Base-by-base conservation (phyloP, 2,329 filamentous ascomycete species). In the Calonectria pauciramosa region DNA sequence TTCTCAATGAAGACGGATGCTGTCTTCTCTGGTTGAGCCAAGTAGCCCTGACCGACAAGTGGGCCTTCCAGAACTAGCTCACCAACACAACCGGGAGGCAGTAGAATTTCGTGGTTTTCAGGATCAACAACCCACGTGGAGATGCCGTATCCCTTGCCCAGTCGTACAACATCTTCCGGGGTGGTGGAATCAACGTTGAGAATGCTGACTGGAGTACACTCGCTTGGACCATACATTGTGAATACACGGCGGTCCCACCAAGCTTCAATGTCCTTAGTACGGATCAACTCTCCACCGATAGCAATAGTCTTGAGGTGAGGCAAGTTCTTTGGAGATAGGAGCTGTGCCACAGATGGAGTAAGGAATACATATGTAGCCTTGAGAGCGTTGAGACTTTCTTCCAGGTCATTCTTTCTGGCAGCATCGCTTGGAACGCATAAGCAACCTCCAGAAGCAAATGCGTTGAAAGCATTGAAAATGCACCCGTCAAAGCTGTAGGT, bases 361-460 rank as follows among this genome's bases (percentile, higher is more conserved):
- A 89, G 44, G 2, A 72, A 56, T 1, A 73, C 23, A 49, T 36
- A 23, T 20, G 72, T 77, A 9, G 72, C 74, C 86, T 64, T 60
- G 30, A n/a, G 11, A 5, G 32, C 32, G 13, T 60, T 60, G 14
- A 34, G 28, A 11, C 47, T 49, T 49, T 23, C 47, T 26, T 49
- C 47, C n/a, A 89, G 77, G 71, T 88, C 83, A 72, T 89, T 88
- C 69, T 89, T 84, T 9, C 89, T 86, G 65, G 89, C 87, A 30
- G 87, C 85, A 30, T 91, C 89, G 1, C 87, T 89, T 1, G 89
- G 88, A 23, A 91, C 87, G 77, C 88, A 90, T 10, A 90, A 83
- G 70, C 87, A 89, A 16, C 87, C 89, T 32, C 89, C 89, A 0
- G 52, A 36, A 11, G 49, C 44, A 1, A 81, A 72, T 2, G 77